Conservation (phyloP, 2,329 filamentous ascomycete species). For the Lomentospora prolificans region DNA sequence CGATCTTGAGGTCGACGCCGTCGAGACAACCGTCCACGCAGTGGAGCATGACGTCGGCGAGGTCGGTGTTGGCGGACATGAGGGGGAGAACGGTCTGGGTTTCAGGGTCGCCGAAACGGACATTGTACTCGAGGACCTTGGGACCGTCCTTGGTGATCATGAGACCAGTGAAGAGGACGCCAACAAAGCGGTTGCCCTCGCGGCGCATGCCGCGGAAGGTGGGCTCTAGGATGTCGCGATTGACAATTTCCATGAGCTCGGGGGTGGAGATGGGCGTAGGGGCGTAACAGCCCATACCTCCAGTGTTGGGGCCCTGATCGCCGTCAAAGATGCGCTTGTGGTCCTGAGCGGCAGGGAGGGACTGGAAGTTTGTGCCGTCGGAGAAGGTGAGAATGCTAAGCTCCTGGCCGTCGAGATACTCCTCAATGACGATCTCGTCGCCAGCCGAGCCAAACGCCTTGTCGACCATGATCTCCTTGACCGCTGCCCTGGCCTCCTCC, state of each 20-base stretch:
- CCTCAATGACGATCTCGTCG: conserved; percentile 88
- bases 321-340: conserved; percentile 93
- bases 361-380: conserved; percentile 76
- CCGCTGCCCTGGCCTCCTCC: conserved; percentile 69
- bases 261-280: conserved; percentile 72
- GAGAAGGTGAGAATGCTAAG: conserved; percentile 85
- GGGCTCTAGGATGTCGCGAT: conserved; percentile 75
- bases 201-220: conserved; percentile 81
- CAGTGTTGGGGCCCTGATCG: conserved; percentile 85
- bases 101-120: conserved; percentile 86
- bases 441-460: conserved; percentile 80
- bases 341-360: conserved; percentile 84
- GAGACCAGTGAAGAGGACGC: conserved; percentile 78
- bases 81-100: conserved; percentile 79
- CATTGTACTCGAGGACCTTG: conserved; percentile 85
- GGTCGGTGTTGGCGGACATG: conserved; percentile 66
- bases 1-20: conserved; percentile 57
- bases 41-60: conserved; percentile 81
- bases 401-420: conserved; percentile 85
- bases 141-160: conserved; percentile 81
- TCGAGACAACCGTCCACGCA: conserved; percentile 69
- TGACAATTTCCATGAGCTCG: conserved; percentile 66
- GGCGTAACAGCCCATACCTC: conserved; percentile 96
- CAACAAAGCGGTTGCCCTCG: conserved; percentile 64
- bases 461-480: conserved; percentile 85